Evolutionary conservation across 257 asterid genomes (phyloP), one percentile per base, ranked within the genome.

Genomic region (Solanum ossicruentum): DNA sequence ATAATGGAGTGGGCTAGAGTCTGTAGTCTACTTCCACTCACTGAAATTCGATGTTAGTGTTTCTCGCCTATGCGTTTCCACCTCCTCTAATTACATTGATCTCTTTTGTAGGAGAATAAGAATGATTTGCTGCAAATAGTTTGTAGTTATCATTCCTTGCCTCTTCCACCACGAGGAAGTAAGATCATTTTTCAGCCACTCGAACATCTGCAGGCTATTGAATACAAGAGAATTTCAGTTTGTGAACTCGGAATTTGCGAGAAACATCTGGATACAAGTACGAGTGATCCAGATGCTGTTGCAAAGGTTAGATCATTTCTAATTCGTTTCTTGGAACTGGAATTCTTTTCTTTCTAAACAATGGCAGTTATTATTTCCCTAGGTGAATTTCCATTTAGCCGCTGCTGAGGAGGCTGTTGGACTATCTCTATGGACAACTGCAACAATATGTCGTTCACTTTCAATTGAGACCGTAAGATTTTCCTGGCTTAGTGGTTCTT

Each of bases 321-420:
- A 63, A 39, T 63, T 81, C 16, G 45, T 80, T 72, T 49, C 58
- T 83, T 71, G 70, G 17, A 26, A 78, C 54, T 52, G 49, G 18
- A 51, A 16, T 26, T 23, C 65, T 86, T 36, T 79, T 32, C 47
- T 78, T 28, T 16, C 47, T 78, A 28, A 77, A 23, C 26, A 49
- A 78, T 78, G 65, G n/a, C 16, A 52, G 83, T 10, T 26, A 51
- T 17, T 83, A 69, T 75, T 78, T 85, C 90, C 87, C 89, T 88
- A 96, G 99, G 93, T 90, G 87, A 89, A 87, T 87, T 84, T 92
- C 85, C 92, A 88, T 87, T 85, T 96, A 88, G 94, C 95, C 82
- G 87, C 88, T 88, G 98, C 95, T 2, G 99, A 96, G 93, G 99
- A 94, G 92, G 99, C 99, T 88, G 89, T 73, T 90, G 91, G 96